These are phyloP conservation scores for Escovopsis sp. DNA, from an alignment of 2,329 filamentous ascomycete genomes.

Conservation along the genomic window DNA sequence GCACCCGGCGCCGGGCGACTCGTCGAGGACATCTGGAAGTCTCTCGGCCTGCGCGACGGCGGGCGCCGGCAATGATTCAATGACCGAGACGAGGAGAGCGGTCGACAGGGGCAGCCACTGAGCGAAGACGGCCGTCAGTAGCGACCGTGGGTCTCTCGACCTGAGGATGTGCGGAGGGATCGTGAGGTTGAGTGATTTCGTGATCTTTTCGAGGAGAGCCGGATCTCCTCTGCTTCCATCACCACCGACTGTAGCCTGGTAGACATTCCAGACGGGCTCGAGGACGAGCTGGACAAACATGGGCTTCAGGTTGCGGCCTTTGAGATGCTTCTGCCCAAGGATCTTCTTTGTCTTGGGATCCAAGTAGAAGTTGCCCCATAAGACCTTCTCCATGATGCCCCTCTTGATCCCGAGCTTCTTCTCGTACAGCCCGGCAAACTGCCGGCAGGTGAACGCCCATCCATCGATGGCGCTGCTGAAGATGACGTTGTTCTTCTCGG, in stretches of 20 bases:
- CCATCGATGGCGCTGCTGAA: constrained; percentile 96
- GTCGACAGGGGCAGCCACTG: constrained; percentile 89
- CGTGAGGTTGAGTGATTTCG: constrained; percentile 72
- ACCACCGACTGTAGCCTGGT: constrained; percentile 75
- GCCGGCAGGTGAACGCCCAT: constrained; percentile 95
- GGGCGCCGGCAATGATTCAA: constrained; percentile 83
- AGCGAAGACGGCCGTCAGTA: constrained; percentile 76
- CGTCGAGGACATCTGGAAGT: constrained; percentile 63
- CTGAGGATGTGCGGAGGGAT: constrained; percentile 74
- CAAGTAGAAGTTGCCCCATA: constrained; percentile 94
- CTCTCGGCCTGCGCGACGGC: constrained; percentile 63
- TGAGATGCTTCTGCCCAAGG: constrained; percentile 78
- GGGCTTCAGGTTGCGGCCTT: constrained; percentile 79
- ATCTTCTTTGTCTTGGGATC: constrained; percentile 96
- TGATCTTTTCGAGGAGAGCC: constrained; percentile 78
- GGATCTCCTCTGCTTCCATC: constrained; percentile 74
- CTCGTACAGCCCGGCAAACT: constrained; percentile 88
- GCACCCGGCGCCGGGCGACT: constrained; percentile 60
- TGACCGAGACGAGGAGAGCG: constrained; percentile 80
- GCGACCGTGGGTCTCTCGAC: constrained; percentile 67
- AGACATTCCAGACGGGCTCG: constrained; percentile 92
- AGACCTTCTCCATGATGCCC: constrained; percentile 72
- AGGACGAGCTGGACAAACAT: constrained; percentile 96
- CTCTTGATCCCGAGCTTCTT: constrained; percentile 95
- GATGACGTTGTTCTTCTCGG: constrained; percentile 97